These are phyloP conservation scores for Davidsoniella australis DNA, from an alignment of 2,329 filamentous ascomycete species.

Conservation along the genomic window DNA sequence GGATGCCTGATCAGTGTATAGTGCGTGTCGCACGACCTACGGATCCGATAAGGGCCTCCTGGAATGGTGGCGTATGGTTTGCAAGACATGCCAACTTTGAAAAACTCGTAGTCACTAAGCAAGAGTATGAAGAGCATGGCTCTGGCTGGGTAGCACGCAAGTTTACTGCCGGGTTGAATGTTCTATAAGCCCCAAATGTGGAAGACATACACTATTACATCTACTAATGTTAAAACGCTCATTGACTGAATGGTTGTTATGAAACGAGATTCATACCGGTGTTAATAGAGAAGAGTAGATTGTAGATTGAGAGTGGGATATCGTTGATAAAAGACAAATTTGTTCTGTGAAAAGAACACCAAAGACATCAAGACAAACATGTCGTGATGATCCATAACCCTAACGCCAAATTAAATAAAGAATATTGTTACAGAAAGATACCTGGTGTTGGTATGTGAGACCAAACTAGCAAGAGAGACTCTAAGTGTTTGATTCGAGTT, in stretches of 20 bases:
- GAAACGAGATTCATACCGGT: too few species aligned
- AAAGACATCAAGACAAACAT: neutral
- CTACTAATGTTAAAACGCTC: too few species aligned
- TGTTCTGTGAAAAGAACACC: neutral
- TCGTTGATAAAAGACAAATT: neutral
- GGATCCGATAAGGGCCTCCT: constrained; percentile 65
- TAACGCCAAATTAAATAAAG: neutral
- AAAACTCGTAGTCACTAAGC: constrained; percentile 58
- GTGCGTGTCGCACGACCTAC: constrained; percentile 54
- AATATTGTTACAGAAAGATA: neutral
- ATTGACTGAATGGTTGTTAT: too few species aligned
- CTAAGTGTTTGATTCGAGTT: too few species aligned
- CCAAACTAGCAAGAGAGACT: constrained; percentile 3
- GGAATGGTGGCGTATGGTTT: constrained; percentile 68
- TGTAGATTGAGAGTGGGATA: constrained; percentile 1
- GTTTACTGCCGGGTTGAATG: constrained; percentile 29
- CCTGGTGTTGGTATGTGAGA: too few species aligned
- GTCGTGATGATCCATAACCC: too few species aligned
- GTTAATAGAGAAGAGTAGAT: neutral
- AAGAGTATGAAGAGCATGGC: constrained; percentile 82
- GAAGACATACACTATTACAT: too few species aligned
- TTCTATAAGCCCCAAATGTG: neutral
- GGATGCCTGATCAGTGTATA: constrained; percentile 59
- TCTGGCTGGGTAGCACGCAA: constrained; percentile 55
- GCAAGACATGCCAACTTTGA: constrained; percentile 53